A percentile compares a stretch with the other conserved stretches of the same genome.
phyloP scores from a whole-genome alignment of 2,329 filamentous ascomycete species.

The Penicillium sp. region DNA sequence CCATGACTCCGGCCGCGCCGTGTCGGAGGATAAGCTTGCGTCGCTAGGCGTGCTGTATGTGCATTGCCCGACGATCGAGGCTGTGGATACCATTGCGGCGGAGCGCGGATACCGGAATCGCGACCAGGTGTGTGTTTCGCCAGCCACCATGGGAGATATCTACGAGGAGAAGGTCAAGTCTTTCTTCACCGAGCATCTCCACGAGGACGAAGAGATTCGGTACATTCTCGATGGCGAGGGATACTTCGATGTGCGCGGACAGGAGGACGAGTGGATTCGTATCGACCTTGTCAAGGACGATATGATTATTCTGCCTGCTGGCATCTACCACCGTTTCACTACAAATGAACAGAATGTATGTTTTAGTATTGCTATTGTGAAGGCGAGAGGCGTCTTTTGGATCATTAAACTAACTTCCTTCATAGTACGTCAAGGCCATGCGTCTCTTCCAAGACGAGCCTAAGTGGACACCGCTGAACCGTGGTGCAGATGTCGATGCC shows the following conservation, averaged over 20 bases:
- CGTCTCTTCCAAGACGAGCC: conserved; percentile 97
- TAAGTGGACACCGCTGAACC: conserved; percentile 94
- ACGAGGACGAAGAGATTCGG: conserved; percentile 97
- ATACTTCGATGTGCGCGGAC: conserved; percentile 87
- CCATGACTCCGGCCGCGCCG: conserved; percentile 78
- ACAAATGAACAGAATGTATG: conserved; percentile 88
- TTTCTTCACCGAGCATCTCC: conserved; percentile 94
- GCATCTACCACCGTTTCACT: conserved; percentile 97
- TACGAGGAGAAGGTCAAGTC: conserved; percentile 93
- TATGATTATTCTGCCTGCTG: conserved; percentile 87
- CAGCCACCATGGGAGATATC: conserved; percentile 75
- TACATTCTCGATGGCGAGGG: conserved; percentile 88
- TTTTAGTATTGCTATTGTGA: conserved; percentile 21
- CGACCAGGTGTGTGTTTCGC: conserved; percentile 88
- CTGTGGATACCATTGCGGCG: conserved; percentile 72
- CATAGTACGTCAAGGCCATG: conserved; percentile 91
- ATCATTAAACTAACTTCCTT: conserved; percentile 6
- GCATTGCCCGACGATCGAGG: conserved; percentile 62
- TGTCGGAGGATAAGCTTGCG: conserved; percentile 67
- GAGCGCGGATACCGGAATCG: conserved; percentile 89
- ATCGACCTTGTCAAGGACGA: conserved; percentile 83
- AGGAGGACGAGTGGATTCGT: conserved; percentile 84
- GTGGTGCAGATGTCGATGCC: conserved; percentile 71
- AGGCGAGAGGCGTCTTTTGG: background rate
- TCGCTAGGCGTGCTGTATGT: conserved; percentile 81